Evolutionary conservation across 768 basidiomycete genomes (phyloP), one percentile per base, ranked within the genome.

Genomic region (Hortiboletus campestris): DNA sequence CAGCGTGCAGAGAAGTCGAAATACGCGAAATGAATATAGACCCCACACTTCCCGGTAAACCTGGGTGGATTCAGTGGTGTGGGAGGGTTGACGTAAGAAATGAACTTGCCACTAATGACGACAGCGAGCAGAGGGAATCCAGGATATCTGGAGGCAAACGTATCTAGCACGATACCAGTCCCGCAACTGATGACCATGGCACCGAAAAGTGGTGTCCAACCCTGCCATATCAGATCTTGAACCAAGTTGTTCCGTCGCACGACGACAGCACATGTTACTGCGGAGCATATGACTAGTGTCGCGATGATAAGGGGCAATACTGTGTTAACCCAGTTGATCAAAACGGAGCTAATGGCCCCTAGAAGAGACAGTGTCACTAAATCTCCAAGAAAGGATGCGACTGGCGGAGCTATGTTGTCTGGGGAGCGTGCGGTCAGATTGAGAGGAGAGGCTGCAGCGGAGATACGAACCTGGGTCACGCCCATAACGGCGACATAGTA

Each of bases 371-470:
- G 83, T 0, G 96, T 96, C 47, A 98, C 79, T 34, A 99, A 79
- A 65, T 98, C 97, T 6, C 97, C 96, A 2, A 98, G 79, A 63
- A 91, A 93, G 3, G 93, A 84, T 0, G 97, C 97, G 10, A 98
- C 79, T 0, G 97, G 94, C 0, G 97, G 92, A 2, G 95, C 90
- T 61, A 98, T 95, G 70, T 99, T 99, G 67, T 97, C 94, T 93
- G 65, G 8, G 42, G 14, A 32, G 25, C 12, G 7, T 3, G 11
- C 20, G 38, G 49, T 64, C 17, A 53, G 28, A 32, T 14, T 16
- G 45, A 17, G 34, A 34, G 25, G 20, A 25, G 35, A 29, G 25
- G 6, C 2, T 19, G 46, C 4, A 19, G 11, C 3, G n/a, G 35
- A 16, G 12, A 41, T 32, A 62, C 78, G 44, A 64, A 87, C 94